Conservation (phyloP, 495 filamentous ascomycete genomes). For the Recurvomyces mirabilis region DNA sequence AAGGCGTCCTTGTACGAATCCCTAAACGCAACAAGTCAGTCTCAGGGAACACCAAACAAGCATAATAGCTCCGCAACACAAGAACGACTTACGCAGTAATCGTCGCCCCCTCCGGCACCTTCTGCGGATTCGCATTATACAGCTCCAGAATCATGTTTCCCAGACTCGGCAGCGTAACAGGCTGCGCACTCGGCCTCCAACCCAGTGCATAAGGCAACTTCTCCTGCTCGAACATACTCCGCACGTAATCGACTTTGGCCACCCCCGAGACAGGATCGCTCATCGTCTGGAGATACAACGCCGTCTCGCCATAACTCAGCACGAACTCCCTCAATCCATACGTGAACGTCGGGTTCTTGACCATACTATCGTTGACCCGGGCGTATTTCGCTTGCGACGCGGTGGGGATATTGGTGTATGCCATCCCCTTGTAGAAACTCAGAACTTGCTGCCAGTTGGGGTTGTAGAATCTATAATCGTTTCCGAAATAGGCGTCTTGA, state of each 20-base stretch:
- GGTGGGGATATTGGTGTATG: constrained; percentile 7
- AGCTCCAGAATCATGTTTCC: constrained; percentile 5
- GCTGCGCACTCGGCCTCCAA: constrained; percentile 14
- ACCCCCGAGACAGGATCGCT: constrained; percentile 12
- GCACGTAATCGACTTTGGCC: constrained; percentile 17
- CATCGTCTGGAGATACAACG: constrained; percentile 20
- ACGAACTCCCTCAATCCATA: constrained; percentile 15
- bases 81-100: no score
- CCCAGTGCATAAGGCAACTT: constrained; percentile 22
- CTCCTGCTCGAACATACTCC: constrained; percentile 24
- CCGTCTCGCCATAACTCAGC: constrained; percentile 21
- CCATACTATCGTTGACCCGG: constrained; percentile 6
- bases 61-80: no score
- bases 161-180: constrained; percentile 6
- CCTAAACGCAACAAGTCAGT: no score
- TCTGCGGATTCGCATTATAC: neutral
- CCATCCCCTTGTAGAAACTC: constrained; percentile 4
- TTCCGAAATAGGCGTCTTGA: constrained; percentile 16
- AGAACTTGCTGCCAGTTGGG: constrained; percentile 19
- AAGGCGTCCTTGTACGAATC: constrained; percentile 3
- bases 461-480: constrained; percentile 16
- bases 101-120: neutral
- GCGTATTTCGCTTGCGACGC: constrained; percentile 16
- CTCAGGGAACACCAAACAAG: no score
- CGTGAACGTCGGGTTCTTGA: constrained; percentile 14